phyloP scores from a whole-genome alignment of 805 yeast species.

The Sporopachydermia quercuum region DNA sequence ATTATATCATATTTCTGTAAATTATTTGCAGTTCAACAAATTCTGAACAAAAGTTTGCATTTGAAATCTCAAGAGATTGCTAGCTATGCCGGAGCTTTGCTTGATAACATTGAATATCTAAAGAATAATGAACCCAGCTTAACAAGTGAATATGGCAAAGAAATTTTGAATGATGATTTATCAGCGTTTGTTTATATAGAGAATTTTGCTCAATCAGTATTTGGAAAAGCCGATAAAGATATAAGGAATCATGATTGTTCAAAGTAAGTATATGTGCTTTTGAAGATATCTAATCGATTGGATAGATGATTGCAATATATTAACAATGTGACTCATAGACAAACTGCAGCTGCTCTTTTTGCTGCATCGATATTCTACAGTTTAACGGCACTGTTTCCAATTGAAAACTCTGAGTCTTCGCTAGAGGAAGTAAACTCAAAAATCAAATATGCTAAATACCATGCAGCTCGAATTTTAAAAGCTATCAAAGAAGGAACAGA shows the following conservation, averaged over 20 bases:
- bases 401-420: conserved; percentile 5
- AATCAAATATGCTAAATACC: conserved; percentile 47
- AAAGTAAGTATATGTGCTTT: conserved; percentile 11
- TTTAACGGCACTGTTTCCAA: conserved; percentile 12
- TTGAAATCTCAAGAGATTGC: conserved; percentile 39
- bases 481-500: conserved; percentile 34
- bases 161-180: conserved; percentile 43
- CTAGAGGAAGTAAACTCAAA: conserved; percentile 19
- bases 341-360: conserved; percentile 35
- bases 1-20: conserved; percentile 59
- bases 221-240: conserved; percentile 36
- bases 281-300: too few relatives aligned
- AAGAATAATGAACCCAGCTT: conserved; percentile 27
- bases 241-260: conserved; percentile 28
- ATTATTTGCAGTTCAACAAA: conserved; percentile 53
- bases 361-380: conserved; percentile 37
- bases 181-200: conserved; percentile 40
- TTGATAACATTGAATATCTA: conserved; percentile 56
- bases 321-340: conserved; percentile 4
- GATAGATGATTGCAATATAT: too few relatives aligned
- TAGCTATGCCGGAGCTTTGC: conserved; percentile 38
- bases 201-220: conserved; percentile 43
- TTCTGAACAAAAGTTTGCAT: conserved; percentile 48
- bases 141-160: conserved; percentile 20
- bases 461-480: conserved; percentile 41